phyloP scores from a whole-genome alignment of 1,139 yeast species.

The Saccharomycopsis hybrid region DNA sequence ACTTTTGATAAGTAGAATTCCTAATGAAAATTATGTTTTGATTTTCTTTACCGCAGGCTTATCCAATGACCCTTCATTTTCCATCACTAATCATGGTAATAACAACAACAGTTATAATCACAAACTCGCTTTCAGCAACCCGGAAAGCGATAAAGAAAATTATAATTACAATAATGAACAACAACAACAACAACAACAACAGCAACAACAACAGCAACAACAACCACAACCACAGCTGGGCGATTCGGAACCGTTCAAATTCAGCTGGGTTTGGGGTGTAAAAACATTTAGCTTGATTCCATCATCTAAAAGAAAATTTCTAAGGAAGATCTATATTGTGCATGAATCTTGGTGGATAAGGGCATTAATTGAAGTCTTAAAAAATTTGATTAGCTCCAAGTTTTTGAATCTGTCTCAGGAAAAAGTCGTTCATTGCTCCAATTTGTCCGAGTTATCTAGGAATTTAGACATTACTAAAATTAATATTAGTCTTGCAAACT shows the following conservation, averaged over 20 bases:
- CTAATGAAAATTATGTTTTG: constrained; percentile 53
- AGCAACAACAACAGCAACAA: too few relatives aligned
- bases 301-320: constrained; percentile 45
- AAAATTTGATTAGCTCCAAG: constrained; percentile 50
- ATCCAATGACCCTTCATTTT: constrained; percentile 31
- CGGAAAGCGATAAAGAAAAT: too few relatives aligned
- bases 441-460: constrained; percentile 56
- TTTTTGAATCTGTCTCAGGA: constrained; percentile 27
- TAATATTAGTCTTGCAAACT: constrained; percentile 71
- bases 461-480: constrained; percentile 67
- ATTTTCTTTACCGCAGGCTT: constrained; percentile 79
- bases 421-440: constrained; percentile 43
- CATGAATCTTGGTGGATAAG: constrained; percentile 91
- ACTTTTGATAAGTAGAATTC: constrained; percentile 41
- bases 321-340: constrained; percentile 66
- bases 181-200: too few relatives aligned
- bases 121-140: constrained; percentile 5
- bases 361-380: constrained; percentile 67
- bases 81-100: constrained; percentile 4
- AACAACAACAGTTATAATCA: constrained; percentile 32
- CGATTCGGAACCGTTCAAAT: constrained; percentile 28
- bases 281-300: constrained; percentile 67
- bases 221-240: background rate
- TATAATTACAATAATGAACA: too few relatives aligned
- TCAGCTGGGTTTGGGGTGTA: constrained; percentile 71